phyloP scores from a whole-genome alignment of 2,329 filamentous ascomycete species.

The Colletotrichum lindemuthianum region DNA sequence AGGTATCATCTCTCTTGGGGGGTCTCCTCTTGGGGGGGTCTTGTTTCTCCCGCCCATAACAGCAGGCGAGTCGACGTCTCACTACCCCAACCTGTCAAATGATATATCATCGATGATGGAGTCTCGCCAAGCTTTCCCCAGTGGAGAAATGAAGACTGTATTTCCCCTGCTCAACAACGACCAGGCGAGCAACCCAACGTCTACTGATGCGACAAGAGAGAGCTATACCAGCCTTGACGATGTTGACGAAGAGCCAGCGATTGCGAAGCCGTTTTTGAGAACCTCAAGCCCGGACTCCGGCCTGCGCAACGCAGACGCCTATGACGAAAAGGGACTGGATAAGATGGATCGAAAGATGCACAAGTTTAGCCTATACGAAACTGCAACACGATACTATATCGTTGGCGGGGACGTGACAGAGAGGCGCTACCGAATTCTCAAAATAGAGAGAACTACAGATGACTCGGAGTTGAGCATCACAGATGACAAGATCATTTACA shows the following conservation, averaged over 20 bases:
- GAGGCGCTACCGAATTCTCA: constrained; percentile 87
- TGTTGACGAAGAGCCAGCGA: constrained; percentile 67
- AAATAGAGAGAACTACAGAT: constrained; percentile 89
- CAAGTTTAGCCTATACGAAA: constrained; percentile 98
- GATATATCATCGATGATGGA: too few relatives aligned
- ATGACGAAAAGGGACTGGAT: constrained; percentile 47
- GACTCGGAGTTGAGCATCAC: constrained; percentile 80
- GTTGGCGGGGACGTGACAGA: constrained; percentile 93
- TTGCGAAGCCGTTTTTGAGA: constrained; percentile 67
- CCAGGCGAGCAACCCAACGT: constrained; percentile 43
- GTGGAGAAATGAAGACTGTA: constrained; percentile 37
- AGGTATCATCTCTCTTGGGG: too few relatives aligned
- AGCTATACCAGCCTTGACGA: constrained; percentile 54
- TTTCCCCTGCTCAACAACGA: constrained; percentile 51
- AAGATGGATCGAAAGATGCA: constrained; percentile 77
- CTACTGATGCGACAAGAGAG: constrained; percentile 38
- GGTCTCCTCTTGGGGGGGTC: too few relatives aligned
- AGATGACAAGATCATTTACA: constrained; percentile 96
- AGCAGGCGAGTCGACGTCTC: too few relatives aligned
- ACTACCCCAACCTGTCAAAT: too few relatives aligned
- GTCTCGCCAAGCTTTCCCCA: not conserved
- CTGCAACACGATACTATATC: constrained; percentile 90
- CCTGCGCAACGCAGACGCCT: constrained; percentile 43
- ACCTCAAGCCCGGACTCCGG: constrained; percentile 62
- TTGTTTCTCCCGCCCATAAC: too few relatives aligned